Conservation (phyloP, 2,329 filamentous ascomycete genomes). For the Allantophomopsis cytisporea region DNA sequence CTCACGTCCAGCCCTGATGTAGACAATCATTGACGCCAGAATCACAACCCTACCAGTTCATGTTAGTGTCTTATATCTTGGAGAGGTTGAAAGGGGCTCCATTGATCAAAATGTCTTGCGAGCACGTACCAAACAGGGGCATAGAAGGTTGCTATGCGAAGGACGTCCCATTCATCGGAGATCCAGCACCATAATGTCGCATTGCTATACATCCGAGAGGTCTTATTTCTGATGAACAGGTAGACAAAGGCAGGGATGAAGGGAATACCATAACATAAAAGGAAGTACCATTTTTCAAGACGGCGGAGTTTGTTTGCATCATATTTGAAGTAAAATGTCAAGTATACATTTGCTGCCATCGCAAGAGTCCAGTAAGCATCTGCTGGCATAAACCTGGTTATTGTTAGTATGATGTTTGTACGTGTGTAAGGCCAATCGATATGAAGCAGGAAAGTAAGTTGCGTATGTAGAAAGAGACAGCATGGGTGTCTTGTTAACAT, state of each 20-base stretch:
- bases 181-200: conserved; percentile 80
- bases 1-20: conserved; percentile 48
- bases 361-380: conserved; percentile 66
- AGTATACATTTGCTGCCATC: conserved; percentile 75
- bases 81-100: not conserved
- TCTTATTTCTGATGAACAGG: conserved; percentile 42
- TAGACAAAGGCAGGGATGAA: conserved; percentile 55
- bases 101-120: no score
- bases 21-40: conserved; percentile 47
- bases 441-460: no score
- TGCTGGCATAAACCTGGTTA: conserved; percentile 58
- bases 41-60: conserved; percentile 39
- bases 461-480: not conserved
- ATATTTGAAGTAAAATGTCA: conserved; percentile 68
- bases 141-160: conserved; percentile 66
- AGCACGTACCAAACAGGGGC: conserved; percentile 48
- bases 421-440: no score
- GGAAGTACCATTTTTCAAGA: conserved; percentile 59
- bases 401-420: no score
- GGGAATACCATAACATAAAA: conserved; percentile 60
- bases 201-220: conserved; percentile 55
- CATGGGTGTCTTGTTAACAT: conserved; percentile 17
- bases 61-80: conserved; percentile 6
- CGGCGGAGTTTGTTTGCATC: conserved; percentile 46
- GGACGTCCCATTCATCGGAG: conserved; percentile 47